Percentiles rank a stretch among this genome's conserved stretches.
Conservation (phyloP, 2,329 filamentous ascomycete genomes). For the Cylindrodendrum hubeiense region DNA sequence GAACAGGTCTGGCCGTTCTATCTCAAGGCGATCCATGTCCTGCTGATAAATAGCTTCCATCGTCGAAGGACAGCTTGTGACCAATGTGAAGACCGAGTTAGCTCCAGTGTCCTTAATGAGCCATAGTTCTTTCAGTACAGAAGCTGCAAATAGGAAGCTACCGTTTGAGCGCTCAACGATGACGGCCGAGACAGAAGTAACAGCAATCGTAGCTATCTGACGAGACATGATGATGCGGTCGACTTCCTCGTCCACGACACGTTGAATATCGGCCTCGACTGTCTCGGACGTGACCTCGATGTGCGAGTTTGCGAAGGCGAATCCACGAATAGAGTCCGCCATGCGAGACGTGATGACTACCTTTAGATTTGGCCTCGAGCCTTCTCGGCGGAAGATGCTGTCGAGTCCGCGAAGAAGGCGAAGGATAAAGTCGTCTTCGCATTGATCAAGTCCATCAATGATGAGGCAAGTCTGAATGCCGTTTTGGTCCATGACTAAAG, state of each 20-base stretch:
- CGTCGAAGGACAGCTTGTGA: slow-evolving; percentile 34
- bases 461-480: slow-evolving; percentile 27
- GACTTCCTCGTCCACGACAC: slow-evolving; percentile 35
- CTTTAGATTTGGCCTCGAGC: slow-evolving; percentile 10
- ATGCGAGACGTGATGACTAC: slow-evolving; percentile 31
- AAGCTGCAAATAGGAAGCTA: slow-evolving; percentile 35
- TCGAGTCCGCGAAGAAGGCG: slow-evolving; percentile 30
- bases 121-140: slow-evolving; percentile 38
- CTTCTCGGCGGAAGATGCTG: slow-evolving; percentile 30
- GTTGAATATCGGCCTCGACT: slow-evolving; percentile 32
- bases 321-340: slow-evolving; percentile 33
- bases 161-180: slow-evolving; percentile 38
- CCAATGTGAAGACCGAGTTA: slow-evolving; percentile 35
- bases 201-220: slow-evolving; percentile 31
- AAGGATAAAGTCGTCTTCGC: slow-evolving; percentile 27
- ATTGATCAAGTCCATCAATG: slow-evolving; percentile 39
- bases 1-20: slow-evolving; percentile 33
- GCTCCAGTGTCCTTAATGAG: slow-evolving; percentile 36
- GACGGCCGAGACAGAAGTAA: slow-evolving; percentile 32
- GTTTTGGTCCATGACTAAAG: slow-evolving; percentile 16
- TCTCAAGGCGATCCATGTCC: slow-evolving; percentile 34
- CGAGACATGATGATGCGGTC: slow-evolving; percentile 34
- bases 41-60: slow-evolving; percentile 41
- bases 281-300: slow-evolving; percentile 27
- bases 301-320: slow-evolving; percentile 29